Evolutionary conservation across 1,139 yeast genomes (phyloP).

Genomic region (Ashbya aceris): DNA sequence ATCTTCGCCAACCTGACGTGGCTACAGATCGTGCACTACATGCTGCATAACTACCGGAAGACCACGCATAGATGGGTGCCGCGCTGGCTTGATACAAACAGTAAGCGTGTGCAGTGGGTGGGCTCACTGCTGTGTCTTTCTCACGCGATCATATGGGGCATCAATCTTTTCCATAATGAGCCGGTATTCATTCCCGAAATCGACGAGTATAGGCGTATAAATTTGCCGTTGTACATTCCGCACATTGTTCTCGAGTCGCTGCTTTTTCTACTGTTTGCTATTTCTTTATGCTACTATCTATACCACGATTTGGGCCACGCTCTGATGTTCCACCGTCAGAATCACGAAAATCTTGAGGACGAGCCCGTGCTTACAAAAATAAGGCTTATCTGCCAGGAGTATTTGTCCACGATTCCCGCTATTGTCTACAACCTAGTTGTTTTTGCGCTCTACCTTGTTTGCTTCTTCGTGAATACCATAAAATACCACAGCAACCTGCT

Average conservation of each 20-base stretch:
- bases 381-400: conserved; percentile 18
- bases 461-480: conserved; percentile 14
- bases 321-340: background rate
- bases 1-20: conserved; percentile 17
- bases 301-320: conserved; percentile 19
- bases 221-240: background rate
- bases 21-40: conserved; percentile 21
- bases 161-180: conserved; percentile 11
- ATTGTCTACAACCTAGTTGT: conserved; percentile 18
- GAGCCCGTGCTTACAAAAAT: background rate
- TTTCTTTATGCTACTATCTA: conserved; percentile 14
- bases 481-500: conserved; percentile 5
- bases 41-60: conserved; percentile 15
- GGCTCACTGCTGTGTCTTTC: conserved; percentile 10
- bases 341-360: background rate
- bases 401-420: conserved; percentile 22
- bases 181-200: background rate
- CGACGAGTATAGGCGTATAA: background rate
- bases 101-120: conserved; percentile 11
- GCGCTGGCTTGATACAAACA: conserved; percentile 13
- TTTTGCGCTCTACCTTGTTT: conserved; percentile 13
- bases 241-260: conserved; percentile 10
- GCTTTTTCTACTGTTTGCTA: conserved; percentile 14
- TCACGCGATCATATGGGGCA: conserved; percentile 11
- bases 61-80: conserved; percentile 15